These are phyloP conservation scores for Pleurostoma richardsiae DNA, from an alignment of 2,329 filamentous ascomycete genomes.

Conservation along the genomic window DNA sequence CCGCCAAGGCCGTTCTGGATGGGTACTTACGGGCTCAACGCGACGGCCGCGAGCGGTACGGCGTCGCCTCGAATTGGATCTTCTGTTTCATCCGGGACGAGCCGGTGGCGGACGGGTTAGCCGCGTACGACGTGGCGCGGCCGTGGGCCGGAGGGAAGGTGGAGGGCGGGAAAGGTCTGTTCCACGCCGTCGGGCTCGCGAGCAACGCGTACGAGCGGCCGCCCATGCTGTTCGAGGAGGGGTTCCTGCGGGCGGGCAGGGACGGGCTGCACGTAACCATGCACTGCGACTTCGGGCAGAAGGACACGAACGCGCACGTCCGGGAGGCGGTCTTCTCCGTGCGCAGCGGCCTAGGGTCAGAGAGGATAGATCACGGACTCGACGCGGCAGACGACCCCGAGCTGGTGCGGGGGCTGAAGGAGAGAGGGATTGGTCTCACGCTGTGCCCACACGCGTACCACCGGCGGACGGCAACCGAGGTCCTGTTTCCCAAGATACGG, in stretches of 20 bases:
- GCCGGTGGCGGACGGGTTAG: slow-evolving; percentile 28
- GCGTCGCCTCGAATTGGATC: slow-evolving; percentile 29
- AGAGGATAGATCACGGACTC: slow-evolving; percentile 36
- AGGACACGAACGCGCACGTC: slow-evolving; percentile 38
- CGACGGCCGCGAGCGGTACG: slow-evolving; percentile 17
- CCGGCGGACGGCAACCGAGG: slow-evolving; percentile 33
- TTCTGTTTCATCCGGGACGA: slow-evolving; percentile 37
- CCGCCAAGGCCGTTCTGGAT: slow-evolving; percentile 22
- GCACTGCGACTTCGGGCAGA: slow-evolving; percentile 47
- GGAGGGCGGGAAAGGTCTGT: slow-evolving; percentile 25
- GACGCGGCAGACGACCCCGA: slow-evolving; percentile 27
- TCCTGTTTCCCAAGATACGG: slow-evolving; percentile 37
- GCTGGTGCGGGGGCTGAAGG: slow-evolving; percentile 23
- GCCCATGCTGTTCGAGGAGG: slow-evolving; percentile 35
- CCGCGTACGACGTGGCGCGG: slow-evolving; percentile 28
- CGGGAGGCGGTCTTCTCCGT: slow-evolving; percentile 25
- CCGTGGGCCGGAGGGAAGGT: slow-evolving; percentile 25
- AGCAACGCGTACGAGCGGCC: slow-evolving; percentile 40
- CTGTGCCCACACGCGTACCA: slow-evolving; percentile 35
- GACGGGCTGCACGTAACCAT: slow-evolving; percentile 40
- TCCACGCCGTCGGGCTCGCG: slow-evolving; percentile 41
- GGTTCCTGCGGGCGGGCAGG: slow-evolving; percentile 25
- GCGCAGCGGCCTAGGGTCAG: slow-evolving; percentile 22
- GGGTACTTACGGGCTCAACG: slow-evolving; percentile 27
- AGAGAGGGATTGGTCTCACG: slow-evolving; percentile 29